Conservation (phyloP, 23 red algal genomes). For the Porphyridium purpureum region DNA sequence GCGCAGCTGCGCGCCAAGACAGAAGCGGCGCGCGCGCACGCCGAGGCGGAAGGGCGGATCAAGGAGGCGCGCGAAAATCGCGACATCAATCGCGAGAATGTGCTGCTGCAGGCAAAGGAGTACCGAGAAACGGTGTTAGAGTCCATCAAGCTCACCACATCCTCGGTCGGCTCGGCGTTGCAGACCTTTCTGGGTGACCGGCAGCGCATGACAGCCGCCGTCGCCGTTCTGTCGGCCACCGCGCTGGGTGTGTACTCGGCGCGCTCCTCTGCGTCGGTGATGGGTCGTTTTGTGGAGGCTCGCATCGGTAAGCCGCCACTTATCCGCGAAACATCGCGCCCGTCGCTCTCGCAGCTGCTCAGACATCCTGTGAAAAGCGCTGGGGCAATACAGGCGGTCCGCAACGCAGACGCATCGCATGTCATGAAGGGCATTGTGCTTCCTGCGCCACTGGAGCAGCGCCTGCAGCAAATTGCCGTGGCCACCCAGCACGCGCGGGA, state of each 20-base stretch:
- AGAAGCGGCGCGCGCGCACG: constrained; percentile 44
- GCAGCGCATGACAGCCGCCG: constrained; percentile 27
- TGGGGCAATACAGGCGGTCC: too few species aligned
- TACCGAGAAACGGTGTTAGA: constrained; percentile 52
- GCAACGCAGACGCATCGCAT: constrained; percentile 22
- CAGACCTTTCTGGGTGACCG: constrained; percentile 41
- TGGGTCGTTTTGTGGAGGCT: constrained; percentile 30
- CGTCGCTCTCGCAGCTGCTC: constrained; percentile 15
- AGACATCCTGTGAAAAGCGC: constrained; percentile 18
- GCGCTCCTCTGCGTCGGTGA: constrained; percentile 21
- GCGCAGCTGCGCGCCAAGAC: constrained; percentile 35
- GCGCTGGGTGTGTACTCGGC: constrained; percentile 51
- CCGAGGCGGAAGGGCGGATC: constrained; percentile 65
- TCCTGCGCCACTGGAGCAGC: constrained; percentile 7
- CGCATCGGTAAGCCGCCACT: constrained; percentile 47
- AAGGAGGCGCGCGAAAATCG: constrained; percentile 50
- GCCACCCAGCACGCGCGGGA: constrained; percentile 34
- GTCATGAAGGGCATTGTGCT: constrained; percentile 55
- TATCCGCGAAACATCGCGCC: constrained; percentile 41
- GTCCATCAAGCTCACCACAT: constrained; percentile 22
- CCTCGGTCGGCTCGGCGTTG: constrained; percentile 39
- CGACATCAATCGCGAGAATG: constrained; percentile 42
- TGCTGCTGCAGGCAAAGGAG: constrained; percentile 28
- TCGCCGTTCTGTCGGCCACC: constrained; percentile 27
- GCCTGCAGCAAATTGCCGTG: constrained; percentile 32